Percentiles rank a stretch among this genome's conserved stretches.
Conservation (phyloP, 176 grass and related monocot genomes). For the Oryza punctata region DNA sequence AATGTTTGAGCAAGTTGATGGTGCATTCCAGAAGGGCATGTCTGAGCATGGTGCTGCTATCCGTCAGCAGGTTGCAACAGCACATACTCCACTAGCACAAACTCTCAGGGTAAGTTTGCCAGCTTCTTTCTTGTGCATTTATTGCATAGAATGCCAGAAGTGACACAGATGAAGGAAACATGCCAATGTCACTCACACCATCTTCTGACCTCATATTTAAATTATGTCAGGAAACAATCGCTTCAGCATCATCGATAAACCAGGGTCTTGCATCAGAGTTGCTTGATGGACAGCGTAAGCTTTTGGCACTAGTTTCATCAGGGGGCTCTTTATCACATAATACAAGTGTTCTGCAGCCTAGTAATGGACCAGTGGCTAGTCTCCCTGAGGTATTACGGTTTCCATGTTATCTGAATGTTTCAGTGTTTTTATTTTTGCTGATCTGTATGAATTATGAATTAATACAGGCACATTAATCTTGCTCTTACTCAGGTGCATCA, state of each 20-base stretch:
- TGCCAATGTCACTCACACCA: not conserved
- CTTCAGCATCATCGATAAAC: slow-evolving; percentile 72
- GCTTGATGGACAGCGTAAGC: slow-evolving; percentile 78
- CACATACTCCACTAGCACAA: slow-evolving; percentile 77
- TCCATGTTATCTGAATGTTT: not conserved
- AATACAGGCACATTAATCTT: not conserved
- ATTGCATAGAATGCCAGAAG: slow-evolving; percentile 2
- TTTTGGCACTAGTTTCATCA: slow-evolving; percentile 71
- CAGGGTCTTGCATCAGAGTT: slow-evolving; percentile 76
- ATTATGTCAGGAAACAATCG: slow-evolving; percentile 74
- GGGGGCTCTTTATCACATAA: slow-evolving; percentile 51
- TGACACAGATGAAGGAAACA: not conserved
- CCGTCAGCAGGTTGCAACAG: slow-evolving; percentile 66
- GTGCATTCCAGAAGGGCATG: slow-evolving; percentile 89
- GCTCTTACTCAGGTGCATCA: not conserved
- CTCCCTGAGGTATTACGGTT: slow-evolving; percentile 52
- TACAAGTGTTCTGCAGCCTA: slow-evolving; percentile 52
- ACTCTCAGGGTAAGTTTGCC: slow-evolving; percentile 67
- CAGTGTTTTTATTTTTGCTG: not conserved
- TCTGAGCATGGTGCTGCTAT: slow-evolving; percentile 69
- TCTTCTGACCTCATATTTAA: slow-evolving; percentile 31
- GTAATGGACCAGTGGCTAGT: slow-evolving; percentile 54
- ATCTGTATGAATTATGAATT: not conserved
- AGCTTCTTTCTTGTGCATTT: slow-evolving; percentile 7
- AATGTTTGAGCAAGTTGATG: slow-evolving; percentile 89